Base-by-base conservation (phyloP, 139 green algal species). In the Microglena sp. region DNA sequence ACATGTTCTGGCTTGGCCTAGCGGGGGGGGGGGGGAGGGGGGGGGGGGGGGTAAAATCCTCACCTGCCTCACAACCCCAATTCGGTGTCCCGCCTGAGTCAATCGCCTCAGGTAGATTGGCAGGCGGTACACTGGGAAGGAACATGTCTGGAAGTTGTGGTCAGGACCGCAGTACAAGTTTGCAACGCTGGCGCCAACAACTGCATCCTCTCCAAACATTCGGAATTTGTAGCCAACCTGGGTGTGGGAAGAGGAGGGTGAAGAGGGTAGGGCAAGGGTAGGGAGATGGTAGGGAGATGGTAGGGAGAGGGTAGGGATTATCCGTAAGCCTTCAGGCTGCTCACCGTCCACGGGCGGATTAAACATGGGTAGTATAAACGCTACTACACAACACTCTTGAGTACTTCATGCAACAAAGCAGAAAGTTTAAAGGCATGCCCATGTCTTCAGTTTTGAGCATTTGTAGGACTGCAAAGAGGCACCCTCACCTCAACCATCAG, bases 171-270 rank as follows among this genome's bases (percentile, higher is more conserved):
- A 11, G n/a, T 57, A 67, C 11, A 67, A 59, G 60, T 67, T 67
- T 43, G 43, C 57, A 15, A 81, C 72, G 24, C 33, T 67, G 1
- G 75, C 33, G 27, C 77, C 89, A 18, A 77, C 65, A 55, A 91
- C 84, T 2, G 92, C 92, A 69, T 97, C 92, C 5, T 83, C 70
- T 1, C 90, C 92, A 77, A 95, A 97, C 28, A 97, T 87, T 0
- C 82, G 68, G 24, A 86, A 74, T 73, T 82, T 82, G 84, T 93
- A 93, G 11, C 87, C 87, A 26, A 87, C 79, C 76, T 91, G 75
- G 5, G 6, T 5, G n/a, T n/a, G n/a, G n/a, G n/a, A n/a, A n/a
- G n/a, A n/a, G n/a, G n/a, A n/a, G n/a, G n/a, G 5, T 29, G 24
- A 3, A 33, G 26, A 1, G 33, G 5, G 57, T 18, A 2, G 32